Evolutionary conservation across 805 yeast genomes (phyloP).

Genomic region (Kodamaea hsintzibuensis): DNA sequence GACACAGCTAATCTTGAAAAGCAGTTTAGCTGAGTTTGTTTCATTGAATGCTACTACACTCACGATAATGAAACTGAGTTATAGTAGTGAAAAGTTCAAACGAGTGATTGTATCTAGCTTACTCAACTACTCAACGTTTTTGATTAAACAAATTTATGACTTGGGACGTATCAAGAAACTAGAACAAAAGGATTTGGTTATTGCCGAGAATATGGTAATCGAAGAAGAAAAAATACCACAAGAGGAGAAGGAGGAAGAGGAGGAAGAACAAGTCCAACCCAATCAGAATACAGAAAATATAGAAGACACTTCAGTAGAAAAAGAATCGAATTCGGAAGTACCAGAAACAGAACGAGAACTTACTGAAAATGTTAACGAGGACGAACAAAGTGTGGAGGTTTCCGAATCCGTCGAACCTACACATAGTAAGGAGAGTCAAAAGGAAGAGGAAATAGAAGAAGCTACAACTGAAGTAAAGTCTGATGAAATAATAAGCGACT

Average conservation of each 20-base stretch:
- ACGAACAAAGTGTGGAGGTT: conserved; percentile 3
- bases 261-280: not conserved
- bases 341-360: not conserved
- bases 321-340: not conserved
- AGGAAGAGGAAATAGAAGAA: not conserved
- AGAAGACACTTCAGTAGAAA: not conserved
- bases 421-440: conserved; percentile 4
- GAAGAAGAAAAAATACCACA: conserved; percentile 1
- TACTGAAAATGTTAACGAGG: not conserved
- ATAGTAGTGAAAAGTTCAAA: conserved; percentile 22
- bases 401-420: conserved; percentile 3
- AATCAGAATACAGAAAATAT: not conserved
- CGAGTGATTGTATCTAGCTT: conserved; percentile 23
- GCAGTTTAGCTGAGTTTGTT: conserved; percentile 22
- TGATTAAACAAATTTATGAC: conserved; percentile 25
- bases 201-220: not conserved
- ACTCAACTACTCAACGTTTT: conserved; percentile 18
- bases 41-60: conserved; percentile 19
- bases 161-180: conserved; percentile 6
- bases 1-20: conserved; percentile 11
- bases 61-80: conserved; percentile 18
- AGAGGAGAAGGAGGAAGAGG: not conserved
- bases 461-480: not conserved
- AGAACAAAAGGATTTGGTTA: conserved; percentile 2
- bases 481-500: not conserved